Evolutionary conservation across 306 rosid genomes (phyloP), one percentile per base, ranked within the genome.

Genomic region (Lupinus albus): DNA sequence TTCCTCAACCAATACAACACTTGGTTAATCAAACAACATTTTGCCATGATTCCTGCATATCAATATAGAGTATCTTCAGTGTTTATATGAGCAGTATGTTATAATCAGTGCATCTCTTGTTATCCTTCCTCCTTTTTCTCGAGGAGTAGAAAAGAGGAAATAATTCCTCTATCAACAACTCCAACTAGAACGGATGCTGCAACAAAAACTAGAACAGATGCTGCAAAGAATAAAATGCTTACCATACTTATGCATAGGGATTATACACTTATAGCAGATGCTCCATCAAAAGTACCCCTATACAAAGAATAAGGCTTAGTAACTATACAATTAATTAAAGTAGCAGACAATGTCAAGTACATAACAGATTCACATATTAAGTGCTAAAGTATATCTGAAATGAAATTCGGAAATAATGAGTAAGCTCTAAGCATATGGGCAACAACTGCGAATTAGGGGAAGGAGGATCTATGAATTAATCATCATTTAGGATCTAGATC

Each of bases 21-120:
- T 71, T 12, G 50, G 49, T 65, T 46, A 51, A 74, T 67, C 73
- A 35, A 77, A 54, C 78, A 65, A 15, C 15, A 70, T 44, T 11
- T 51, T 46, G 63, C 61, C 72, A 71, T 28, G 49, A 42, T 53
- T 60, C 74, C 81, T 80, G 83, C 70, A 68, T 21, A 57, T 70
- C 11, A 70, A 67, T 65, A 61, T 38, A 77, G 45, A 64, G 64
- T 62, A n/a, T 61, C 60, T 21, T 73, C 67, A 64, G 8, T 38
- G 33, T 38, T n/a, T 54, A 52, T 74, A n/a, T 9, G 14, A 52
- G 58, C 35, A 39, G 18, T 20, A 28, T 41, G 47, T 35, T 35
- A 61, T 56, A 67, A 48, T 20, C 33, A 15, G 10, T 7, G 59
- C 12, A 38, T 18, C 39, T 35, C 1, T 67, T 54, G 15, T 4